Evolutionary conservation across 108 stramenopile genomes (phyloP).

Genomic region (Pseudonitzschia multiseries): DNA sequence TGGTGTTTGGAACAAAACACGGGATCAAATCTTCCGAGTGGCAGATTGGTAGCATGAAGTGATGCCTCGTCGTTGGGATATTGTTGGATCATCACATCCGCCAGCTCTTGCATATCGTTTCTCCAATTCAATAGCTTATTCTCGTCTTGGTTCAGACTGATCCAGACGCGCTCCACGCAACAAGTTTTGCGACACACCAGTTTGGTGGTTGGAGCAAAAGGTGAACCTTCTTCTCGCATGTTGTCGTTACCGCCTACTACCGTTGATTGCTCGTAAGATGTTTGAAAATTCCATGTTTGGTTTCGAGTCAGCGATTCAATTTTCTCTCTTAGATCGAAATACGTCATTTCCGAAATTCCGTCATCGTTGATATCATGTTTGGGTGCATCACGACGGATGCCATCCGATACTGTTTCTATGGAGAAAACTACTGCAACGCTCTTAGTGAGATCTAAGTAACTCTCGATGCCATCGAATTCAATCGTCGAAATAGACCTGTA

Average conservation of each 20-base stretch:
- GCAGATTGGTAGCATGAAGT: slow-evolving; percentile 7
- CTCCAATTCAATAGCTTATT: slow-evolving; percentile 14
- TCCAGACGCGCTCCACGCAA: slow-evolving; percentile 23
- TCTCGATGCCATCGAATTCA: too few relatives aligned
- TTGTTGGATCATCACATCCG: slow-evolving; percentile 22
- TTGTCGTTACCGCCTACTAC: not conserved
- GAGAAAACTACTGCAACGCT: too few relatives aligned
- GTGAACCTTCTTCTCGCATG: not conserved
- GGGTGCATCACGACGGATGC: not conserved
- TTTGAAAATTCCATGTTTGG: slow-evolving; percentile 4
- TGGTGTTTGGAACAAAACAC: slow-evolving; percentile 29
- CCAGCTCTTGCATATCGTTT: slow-evolving; percentile 22
- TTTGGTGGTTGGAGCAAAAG: not conserved
- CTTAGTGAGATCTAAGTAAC: too few relatives aligned
- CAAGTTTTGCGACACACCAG: slow-evolving; percentile 23
- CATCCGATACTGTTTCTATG: too few relatives aligned
- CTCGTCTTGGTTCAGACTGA: slow-evolving; percentile 25
- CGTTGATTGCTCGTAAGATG: slow-evolving; percentile 5
- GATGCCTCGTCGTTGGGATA: not conserved
- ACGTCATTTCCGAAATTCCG: not conserved
- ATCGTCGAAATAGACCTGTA: too few relatives aligned
- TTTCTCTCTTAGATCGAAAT: slow-evolving; percentile 2
- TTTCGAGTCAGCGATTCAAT: slow-evolving; percentile 3
- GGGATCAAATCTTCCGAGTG: slow-evolving; percentile 20
- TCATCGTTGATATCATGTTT: not conserved